Conservation (phyloP, 2,329 filamentous ascomycete genomes). For the Talaromyces atroroseus region DNA sequence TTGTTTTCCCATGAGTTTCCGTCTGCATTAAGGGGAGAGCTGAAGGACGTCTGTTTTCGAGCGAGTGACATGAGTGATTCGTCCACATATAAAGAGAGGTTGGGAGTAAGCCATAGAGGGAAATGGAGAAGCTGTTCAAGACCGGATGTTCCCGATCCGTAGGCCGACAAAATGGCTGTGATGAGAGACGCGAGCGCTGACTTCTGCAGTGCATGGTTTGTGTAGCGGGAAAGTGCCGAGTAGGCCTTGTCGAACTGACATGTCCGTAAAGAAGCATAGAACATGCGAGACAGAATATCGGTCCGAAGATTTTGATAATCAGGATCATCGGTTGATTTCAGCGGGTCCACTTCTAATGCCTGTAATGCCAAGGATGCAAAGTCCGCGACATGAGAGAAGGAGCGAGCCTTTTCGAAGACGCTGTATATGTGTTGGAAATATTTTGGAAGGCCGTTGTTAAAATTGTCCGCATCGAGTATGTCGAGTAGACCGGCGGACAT, state of each 20-base stretch:
- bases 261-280: constrained; percentile 72
- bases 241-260: constrained; percentile 80
- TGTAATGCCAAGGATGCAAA: constrained; percentile 73
- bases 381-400: constrained; percentile 75
- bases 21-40: constrained; percentile 33
- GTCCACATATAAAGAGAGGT: constrained; percentile 73
- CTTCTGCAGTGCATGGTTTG: constrained; percentile 64
- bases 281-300: constrained; percentile 76
- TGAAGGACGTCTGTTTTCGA: constrained; percentile 61
- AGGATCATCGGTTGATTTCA: constrained; percentile 26
- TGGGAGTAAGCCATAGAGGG: constrained; percentile 59
- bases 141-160: constrained; percentile 34
- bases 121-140: constrained; percentile 63
- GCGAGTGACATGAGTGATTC: constrained; percentile 68
- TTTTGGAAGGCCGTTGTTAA: constrained; percentile 67
- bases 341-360: constrained; percentile 42
- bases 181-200: constrained; percentile 65
- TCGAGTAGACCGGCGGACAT: constrained; percentile 62
- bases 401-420: constrained; percentile 72
- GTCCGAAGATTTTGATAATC: constrained; percentile 47
- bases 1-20: constrained; percentile 22
- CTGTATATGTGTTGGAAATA: constrained; percentile 84
- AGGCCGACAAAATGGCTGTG: constrained; percentile 38
- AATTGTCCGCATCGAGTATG: constrained; percentile 63
- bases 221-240: constrained; percentile 67